Conservation (phyloP, 805 yeast species). For the Candida chilensis region DNA sequence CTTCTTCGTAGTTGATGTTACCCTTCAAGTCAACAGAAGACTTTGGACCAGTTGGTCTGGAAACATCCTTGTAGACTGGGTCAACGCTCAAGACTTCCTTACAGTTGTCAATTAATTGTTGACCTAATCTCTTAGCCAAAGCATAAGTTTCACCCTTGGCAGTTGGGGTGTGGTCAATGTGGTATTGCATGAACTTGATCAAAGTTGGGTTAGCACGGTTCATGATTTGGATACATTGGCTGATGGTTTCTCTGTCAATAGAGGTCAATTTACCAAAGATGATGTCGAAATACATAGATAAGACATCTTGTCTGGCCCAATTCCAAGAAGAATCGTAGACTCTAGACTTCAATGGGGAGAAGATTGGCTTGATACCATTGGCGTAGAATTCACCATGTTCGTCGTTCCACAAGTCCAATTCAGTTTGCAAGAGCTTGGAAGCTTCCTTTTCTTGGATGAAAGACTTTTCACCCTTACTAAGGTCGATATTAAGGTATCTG, state of each 20-base stretch:
- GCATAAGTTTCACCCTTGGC: slow-evolving; percentile 88
- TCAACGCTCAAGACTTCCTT: slow-evolving; percentile 68
- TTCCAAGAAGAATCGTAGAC: slow-evolving; percentile 98
- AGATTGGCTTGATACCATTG: slow-evolving; percentile 81
- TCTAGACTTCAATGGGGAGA: slow-evolving; percentile 90
- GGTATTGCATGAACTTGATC: slow-evolving; percentile 94
- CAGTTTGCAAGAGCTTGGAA: slow-evolving; percentile 72
- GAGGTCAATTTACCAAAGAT: slow-evolving; percentile 88
- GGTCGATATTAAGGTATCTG: slow-evolving; percentile 86
- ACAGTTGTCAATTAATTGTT: slow-evolving; percentile 93
- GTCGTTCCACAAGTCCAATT: slow-evolving; percentile 83
- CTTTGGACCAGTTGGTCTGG: slow-evolving; percentile 91
- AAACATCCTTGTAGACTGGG: slow-evolving; percentile 94
- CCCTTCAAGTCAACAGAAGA: slow-evolving; percentile 86
- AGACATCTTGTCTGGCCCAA: slow-evolving; percentile 98
- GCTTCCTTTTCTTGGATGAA: slow-evolving; percentile 79
- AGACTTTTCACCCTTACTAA: slow-evolving; percentile 84
- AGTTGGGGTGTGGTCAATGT: slow-evolving; percentile 75
- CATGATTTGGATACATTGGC: slow-evolving; percentile 96
- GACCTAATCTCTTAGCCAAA: slow-evolving; percentile 84
- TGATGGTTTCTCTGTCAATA: slow-evolving; percentile 91
- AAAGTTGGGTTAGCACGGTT: slow-evolving; percentile 92
- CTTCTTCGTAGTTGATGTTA: slow-evolving; percentile 76
- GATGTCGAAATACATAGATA: slow-evolving; percentile 90
- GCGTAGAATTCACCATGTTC: slow-evolving; percentile 89